phyloP scores from a whole-genome alignment of 352 stramenopile species.

The Globisporangium radiosum region DNA sequence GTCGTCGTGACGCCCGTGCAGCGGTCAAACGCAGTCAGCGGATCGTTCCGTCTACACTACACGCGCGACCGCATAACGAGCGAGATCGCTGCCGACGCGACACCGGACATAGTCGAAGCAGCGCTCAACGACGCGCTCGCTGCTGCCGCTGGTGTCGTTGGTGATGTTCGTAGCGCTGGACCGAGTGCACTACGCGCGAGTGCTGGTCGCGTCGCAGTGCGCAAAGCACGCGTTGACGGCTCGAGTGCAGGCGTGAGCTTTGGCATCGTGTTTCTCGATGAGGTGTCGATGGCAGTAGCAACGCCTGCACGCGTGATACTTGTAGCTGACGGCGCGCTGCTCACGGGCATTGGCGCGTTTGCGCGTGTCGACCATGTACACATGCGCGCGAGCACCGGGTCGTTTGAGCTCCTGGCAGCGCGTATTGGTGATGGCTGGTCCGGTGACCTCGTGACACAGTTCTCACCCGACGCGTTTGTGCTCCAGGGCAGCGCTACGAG shows the following conservation, averaged over 20 bases:
- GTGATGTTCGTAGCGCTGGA: neutral
- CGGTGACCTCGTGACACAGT: neutral
- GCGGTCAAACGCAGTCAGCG: constrained; percentile 16
- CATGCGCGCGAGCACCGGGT: neutral
- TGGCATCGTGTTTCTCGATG: constrained; percentile 12
- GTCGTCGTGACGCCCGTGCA: constrained; percentile 6
- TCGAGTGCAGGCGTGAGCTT: constrained; percentile 8
- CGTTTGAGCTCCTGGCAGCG: constrained; percentile 8
- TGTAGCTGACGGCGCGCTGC: constrained; percentile 2
- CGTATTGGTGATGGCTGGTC: constrained; percentile 1
- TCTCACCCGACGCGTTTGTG: constrained; percentile 3
- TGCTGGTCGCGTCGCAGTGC: constrained; percentile 5
- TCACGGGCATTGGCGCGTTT: constrained; percentile 13
- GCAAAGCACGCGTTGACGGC: constrained; percentile 10
- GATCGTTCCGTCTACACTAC: constrained; percentile 17
- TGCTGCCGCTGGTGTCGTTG: neutral
- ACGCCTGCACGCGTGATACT: neutral
- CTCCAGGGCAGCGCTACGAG: neutral
- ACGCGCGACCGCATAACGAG: neutral
- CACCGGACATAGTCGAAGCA: constrained; percentile 5
- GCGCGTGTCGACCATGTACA: constrained; percentile 7
- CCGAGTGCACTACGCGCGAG: neutral
- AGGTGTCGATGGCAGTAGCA: neutral
- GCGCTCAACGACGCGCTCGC: constrained; percentile 10
- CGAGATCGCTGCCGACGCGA: constrained; percentile 7